Evolutionary conservation across 2,329 filamentous ascomycete genomes (phyloP).

Genomic region (Tetracladium maxilliforme): DNA sequence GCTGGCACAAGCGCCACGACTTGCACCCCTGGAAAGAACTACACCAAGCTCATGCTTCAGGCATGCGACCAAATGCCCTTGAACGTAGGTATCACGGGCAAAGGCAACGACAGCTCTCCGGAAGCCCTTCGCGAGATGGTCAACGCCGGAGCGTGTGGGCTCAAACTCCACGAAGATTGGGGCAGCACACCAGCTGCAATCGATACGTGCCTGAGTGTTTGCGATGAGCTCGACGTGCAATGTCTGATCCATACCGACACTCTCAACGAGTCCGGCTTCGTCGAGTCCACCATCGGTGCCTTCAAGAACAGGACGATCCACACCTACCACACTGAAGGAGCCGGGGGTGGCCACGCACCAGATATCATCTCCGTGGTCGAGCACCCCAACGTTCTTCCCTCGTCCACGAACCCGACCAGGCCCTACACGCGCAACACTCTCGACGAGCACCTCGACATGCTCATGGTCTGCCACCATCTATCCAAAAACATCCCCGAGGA

Average conservation of each 20-base stretch:
- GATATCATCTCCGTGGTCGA: slow-evolving; percentile 94
- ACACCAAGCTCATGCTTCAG: slow-evolving; percentile 81
- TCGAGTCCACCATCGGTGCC: slow-evolving; percentile 76
- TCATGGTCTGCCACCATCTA: slow-evolving; percentile 95
- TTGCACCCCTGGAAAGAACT: slow-evolving; percentile 74
- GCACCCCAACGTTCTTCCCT: slow-evolving; percentile 75
- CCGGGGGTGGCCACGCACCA: slow-evolving; percentile 85
- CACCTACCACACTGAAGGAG: slow-evolving; percentile 93
- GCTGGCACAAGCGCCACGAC: slow-evolving; percentile 87
- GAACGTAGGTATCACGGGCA: slow-evolving; percentile 84
- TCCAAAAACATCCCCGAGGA: slow-evolving; percentile 90
- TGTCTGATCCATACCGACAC: slow-evolving; percentile 94
- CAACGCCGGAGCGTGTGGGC: slow-evolving; percentile 69
- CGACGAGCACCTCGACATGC: slow-evolving; percentile 94
- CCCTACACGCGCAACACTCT: slow-evolving; percentile 86
- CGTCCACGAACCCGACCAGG: slow-evolving; percentile 81
- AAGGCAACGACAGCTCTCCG: slow-evolving; percentile 73
- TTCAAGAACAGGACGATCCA: slow-evolving; percentile 83
- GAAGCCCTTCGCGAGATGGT: slow-evolving; percentile 65
- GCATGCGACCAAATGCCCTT: slow-evolving; percentile 69
- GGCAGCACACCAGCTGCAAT: slow-evolving; percentile 83
- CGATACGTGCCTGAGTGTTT: slow-evolving; percentile 71
- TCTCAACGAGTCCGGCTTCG: slow-evolving; percentile 93
- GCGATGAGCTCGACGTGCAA: slow-evolving; percentile 84
- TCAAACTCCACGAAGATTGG: slow-evolving; percentile 97